Evolutionary conservation across 2,329 filamentous ascomycete species (phyloP), one percentile per base, ranked within the genome.

Genomic region (Alternaria arbusti): DNA sequence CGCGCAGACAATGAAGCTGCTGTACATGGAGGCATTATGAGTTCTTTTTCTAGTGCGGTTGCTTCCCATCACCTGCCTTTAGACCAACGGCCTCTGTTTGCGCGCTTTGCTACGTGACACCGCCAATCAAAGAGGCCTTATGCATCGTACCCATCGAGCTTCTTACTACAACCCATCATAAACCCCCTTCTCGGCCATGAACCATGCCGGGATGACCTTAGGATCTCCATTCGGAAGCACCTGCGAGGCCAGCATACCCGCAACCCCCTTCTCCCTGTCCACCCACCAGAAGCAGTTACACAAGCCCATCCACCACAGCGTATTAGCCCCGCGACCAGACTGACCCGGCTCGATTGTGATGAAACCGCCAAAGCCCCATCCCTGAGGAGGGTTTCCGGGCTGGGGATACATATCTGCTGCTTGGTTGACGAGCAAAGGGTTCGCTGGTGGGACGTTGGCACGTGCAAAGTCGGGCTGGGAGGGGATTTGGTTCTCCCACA

Each of bases 401-500:
- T 82, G 79, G 1, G 81, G 81, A 65, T 82, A 89, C 12, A 90
- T 57, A 28, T 89, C 86, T 0, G 82, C 78, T 2, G 84, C 64
- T 0, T 76, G 72, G 67, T 86, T 85, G 3, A 84, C 83, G 9
- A 86, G 76, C 13, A 84, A 78, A 0, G 83, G 83, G 64, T 87
- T 87, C 1, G 84, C 78, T 1, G 82, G 81, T 0, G 83, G 74
- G 3, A 87, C 80, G 3, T 71, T 66, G 7, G 36, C 32, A 1
- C 85, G 81, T 1, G 82, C 82, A 59, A 86, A 88, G 64, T 89
- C 71, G 0, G 87, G 87, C 51, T 78, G 72, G 1, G 84, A 63
- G 0, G 86, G 82, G 54, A 90, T 85, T 66, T 89, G 88, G 73
- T 92, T 91, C 60, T 81, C 81, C 75, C 89, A 91, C 87, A 92